A percentile compares a stretch with the other conserved stretches of the same genome.
Conservation (phyloP, 192 early-diverging fungal genomes). For the Kickxella alabastrina region DNA sequence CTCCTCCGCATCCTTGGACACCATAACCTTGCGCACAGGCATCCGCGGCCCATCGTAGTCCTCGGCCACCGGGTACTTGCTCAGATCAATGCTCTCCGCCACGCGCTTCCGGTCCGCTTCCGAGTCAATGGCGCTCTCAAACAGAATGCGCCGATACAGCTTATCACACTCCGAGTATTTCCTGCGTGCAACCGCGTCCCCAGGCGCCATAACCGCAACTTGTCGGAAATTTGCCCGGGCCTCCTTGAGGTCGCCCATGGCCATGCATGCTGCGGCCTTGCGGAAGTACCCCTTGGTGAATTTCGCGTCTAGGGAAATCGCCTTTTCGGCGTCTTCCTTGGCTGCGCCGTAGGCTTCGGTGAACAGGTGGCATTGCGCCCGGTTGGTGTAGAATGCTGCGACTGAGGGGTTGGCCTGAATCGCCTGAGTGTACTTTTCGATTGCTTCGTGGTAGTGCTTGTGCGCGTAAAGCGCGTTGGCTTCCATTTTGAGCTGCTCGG, state of each 20-base stretch:
- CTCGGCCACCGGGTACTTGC: conserved; percentile 58
- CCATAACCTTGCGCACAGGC: conserved; percentile 28
- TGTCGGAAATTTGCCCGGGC: conserved; percentile 70
- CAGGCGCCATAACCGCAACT: conserved; percentile 73
- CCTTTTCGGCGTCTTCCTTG: conserved; percentile 75
- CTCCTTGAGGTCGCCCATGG: conserved; percentile 81
- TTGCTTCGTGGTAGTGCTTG: conserved; percentile 80
- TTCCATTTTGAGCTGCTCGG: conserved; percentile 34
- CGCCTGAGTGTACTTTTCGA: conserved; percentile 86
- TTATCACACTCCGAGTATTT: conserved; percentile 90
- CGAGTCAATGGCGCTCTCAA: conserved; percentile 88
- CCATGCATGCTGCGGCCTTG: conserved; percentile 84
- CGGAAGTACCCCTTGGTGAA: conserved; percentile 95
- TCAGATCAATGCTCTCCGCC: conserved; percentile 51
- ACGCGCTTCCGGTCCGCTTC: conserved; percentile 41
- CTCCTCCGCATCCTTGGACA: neutral
- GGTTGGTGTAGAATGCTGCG: conserved; percentile 86
- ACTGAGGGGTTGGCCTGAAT: conserved; percentile 81
- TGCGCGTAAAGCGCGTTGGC: conserved; percentile 41
- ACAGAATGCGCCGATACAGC: conserved; percentile 77
- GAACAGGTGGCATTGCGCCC: conserved; percentile 83
- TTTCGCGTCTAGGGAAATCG: conserved; percentile 73
- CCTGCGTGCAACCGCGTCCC: conserved; percentile 69
- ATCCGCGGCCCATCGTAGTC: conserved; percentile 84
- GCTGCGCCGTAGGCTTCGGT: conserved; percentile 85